A percentile compares a stretch with the other conserved stretches of the same genome.
Evolutionary conservation across 1,284 basidiomycete species (phyloP).

Genomic region (Polyporus tsugae): DNA sequence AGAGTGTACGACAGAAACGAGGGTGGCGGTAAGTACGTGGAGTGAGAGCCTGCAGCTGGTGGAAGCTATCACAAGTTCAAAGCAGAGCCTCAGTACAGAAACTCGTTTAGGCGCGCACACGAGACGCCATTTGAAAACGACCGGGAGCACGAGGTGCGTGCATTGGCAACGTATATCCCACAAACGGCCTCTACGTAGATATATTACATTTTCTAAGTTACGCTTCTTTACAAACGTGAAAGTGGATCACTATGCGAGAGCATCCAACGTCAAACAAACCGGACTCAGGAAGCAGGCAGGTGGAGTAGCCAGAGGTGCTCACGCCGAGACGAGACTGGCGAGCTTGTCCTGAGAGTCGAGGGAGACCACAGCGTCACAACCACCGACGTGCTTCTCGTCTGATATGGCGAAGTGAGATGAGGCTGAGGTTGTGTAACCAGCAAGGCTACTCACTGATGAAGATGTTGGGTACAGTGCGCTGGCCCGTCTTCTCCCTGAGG

Average conservation of each 20-base stretch:
- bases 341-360: conserved; percentile 42
- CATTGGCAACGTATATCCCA: too few relatives aligned
- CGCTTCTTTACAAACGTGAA: conserved; percentile 5
- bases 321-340: conserved; percentile 39
- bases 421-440: background rate
- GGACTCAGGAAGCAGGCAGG: background rate
- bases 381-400: conserved; percentile 67
- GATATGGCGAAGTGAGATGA: conserved; percentile 8
- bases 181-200: background rate
- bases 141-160: background rate
- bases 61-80: background rate
- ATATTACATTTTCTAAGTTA: background rate
- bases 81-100: background rate
- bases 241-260: background rate
- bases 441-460: conserved; percentile 64
- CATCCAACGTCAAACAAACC: background rate
- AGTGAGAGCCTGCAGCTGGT: too few relatives aligned
- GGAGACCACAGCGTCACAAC: conserved; percentile 40
- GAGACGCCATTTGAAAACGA: too few relatives aligned
- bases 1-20: background rate
- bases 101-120: background rate
- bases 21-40: background rate
- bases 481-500: conserved; percentile 63
- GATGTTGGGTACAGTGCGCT: conserved; percentile 73
- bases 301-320: conserved; percentile 22